These are phyloP conservation scores for Neodidymelliopsis sp. DNA, from an alignment of 2,329 filamentous ascomycete species.

Conservation along the genomic window DNA sequence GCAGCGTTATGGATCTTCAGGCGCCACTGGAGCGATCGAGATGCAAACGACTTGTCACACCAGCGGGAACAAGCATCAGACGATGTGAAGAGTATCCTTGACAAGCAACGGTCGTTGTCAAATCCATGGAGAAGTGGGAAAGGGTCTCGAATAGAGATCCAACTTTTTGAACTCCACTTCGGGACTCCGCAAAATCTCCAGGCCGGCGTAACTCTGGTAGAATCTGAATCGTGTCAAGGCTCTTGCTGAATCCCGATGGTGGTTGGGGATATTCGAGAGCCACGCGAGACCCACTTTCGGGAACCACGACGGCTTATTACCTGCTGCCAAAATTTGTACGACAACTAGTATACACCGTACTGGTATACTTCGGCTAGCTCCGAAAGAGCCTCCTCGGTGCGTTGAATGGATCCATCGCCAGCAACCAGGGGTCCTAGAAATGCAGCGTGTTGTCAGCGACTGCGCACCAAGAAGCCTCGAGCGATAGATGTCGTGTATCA, in stretches of 20 bases:
- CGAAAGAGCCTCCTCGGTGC: neutral
- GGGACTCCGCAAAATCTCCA: slow-evolving; percentile 3
- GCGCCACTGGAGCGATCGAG: neutral
- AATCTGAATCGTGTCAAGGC: neutral
- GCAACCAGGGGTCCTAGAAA: no score
- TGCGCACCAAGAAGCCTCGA: no score
- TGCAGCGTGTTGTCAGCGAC: no score
- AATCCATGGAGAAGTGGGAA: neutral
- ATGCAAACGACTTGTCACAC: neutral
- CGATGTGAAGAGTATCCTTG: neutral
- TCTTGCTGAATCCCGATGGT: slow-evolving; percentile 1
- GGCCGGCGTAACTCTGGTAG: neutral
- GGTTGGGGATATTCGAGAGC: neutral
- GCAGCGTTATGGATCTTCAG: neutral
- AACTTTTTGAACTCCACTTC: neutral
- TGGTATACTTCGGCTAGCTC: neutral
- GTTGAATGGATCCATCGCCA: neutral
- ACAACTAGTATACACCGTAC: no score
- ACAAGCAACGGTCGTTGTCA: neutral
- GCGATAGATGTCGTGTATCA: no score
- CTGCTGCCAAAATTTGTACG: no score
- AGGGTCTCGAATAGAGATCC: slow-evolving; percentile 2
- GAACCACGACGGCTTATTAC: neutral
- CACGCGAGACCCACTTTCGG: slow-evolving; percentile 7
- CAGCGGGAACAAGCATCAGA: neutral